Percentiles rank a stretch among this genome's conserved stretches.
phyloP scores from a whole-genome alignment of 768 basidiomycete species.

The Termitomyces sp. region DNA sequence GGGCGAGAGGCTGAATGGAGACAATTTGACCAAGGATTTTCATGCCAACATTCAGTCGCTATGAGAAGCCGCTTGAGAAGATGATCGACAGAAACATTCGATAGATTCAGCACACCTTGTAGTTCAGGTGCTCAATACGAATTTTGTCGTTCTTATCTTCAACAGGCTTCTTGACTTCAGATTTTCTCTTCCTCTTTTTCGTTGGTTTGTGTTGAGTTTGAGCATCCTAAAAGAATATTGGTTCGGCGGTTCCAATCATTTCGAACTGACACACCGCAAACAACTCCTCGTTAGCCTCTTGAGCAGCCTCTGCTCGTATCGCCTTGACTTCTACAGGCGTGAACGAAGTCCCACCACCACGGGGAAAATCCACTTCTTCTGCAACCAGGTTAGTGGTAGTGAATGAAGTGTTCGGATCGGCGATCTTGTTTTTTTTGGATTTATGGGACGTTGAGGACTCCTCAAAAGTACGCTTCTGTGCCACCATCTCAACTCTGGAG shows the following conservation, averaged over 20 bases:
- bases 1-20: conserved; percentile 81
- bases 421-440: conserved; percentile 56
- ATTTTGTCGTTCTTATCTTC: conserved; percentile 49
- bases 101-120: conserved; percentile 57
- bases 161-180: conserved; percentile 31
- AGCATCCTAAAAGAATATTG: conserved; percentile 31
- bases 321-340: conserved; percentile 89
- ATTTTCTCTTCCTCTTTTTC: conserved; percentile 47
- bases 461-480: conserved; percentile 62
- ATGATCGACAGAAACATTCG: neutral
- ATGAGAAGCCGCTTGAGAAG: neutral
- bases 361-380: conserved; percentile 90
- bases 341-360: conserved; percentile 87
- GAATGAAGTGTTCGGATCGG: conserved; percentile 23
- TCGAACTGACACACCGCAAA: conserved; percentile 49
- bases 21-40: conserved; percentile 87
- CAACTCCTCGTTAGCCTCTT: conserved; percentile 80
- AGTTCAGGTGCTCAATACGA: conserved; percentile 89
- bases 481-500: conserved; percentile 31
- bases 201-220: conserved; percentile 35
- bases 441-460: conserved; percentile 45
- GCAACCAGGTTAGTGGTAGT: conserved; percentile 32
- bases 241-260: conserved; percentile 1
- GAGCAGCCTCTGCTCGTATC: conserved; percentile 76
- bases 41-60: conserved; percentile 83